A percentile compares a stretch with the other conserved stretches of the same genome.
Conservation (phyloP, 495 filamentous ascomycete genomes). For the Hyphodiscus hymeniophilus region DNA sequence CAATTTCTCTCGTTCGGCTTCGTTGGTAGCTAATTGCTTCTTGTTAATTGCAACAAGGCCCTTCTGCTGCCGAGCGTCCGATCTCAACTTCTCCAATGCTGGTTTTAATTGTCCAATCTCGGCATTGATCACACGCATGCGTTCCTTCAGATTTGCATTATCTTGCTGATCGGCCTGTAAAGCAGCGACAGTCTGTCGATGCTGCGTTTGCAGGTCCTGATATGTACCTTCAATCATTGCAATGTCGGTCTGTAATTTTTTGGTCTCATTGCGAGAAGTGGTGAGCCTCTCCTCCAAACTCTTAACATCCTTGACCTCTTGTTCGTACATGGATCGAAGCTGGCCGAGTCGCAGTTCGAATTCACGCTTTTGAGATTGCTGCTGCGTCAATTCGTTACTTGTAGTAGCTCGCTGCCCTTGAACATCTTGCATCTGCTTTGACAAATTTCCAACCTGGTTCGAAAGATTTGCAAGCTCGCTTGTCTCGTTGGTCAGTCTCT, state of each 20-base stretch:
- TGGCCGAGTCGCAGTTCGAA: slow-evolving; percentile 82
- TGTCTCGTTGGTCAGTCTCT: slow-evolving; percentile 78
- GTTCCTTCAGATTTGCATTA: slow-evolving; percentile 77
- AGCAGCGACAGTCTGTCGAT: slow-evolving; percentile 62
- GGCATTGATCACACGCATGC: slow-evolving; percentile 70
- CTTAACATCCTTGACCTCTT: slow-evolving; percentile 81
- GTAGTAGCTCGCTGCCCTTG: slow-evolving; percentile 69
- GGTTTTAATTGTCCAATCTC: slow-evolving; percentile 78
- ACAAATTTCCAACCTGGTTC: slow-evolving; percentile 82
- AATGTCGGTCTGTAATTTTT: slow-evolving; percentile 72
- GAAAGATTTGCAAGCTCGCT: slow-evolving; percentile 93
- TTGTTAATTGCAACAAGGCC: slow-evolving; percentile 95
- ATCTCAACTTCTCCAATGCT: slow-evolving; percentile 81
- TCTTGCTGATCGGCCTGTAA: slow-evolving; percentile 84
- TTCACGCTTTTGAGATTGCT: slow-evolving; percentile 77
- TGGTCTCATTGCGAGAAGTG: slow-evolving; percentile 67
- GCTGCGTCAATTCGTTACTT: slow-evolving; percentile 71
- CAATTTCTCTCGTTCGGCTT: slow-evolving; percentile 77
- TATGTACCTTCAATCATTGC: slow-evolving; percentile 72
- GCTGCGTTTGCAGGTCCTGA: slow-evolving; percentile 79
- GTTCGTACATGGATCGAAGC: slow-evolving; percentile 80
- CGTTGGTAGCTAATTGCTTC: slow-evolving; percentile 86
- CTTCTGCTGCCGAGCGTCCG: slow-evolving; percentile 87
- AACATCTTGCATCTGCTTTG: slow-evolving; percentile 89
- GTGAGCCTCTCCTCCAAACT: slow-evolving; percentile 75